Evolutionary conservation across 805 yeast genomes (phyloP).

Genomic region (Yamadazyma endophytica): DNA sequence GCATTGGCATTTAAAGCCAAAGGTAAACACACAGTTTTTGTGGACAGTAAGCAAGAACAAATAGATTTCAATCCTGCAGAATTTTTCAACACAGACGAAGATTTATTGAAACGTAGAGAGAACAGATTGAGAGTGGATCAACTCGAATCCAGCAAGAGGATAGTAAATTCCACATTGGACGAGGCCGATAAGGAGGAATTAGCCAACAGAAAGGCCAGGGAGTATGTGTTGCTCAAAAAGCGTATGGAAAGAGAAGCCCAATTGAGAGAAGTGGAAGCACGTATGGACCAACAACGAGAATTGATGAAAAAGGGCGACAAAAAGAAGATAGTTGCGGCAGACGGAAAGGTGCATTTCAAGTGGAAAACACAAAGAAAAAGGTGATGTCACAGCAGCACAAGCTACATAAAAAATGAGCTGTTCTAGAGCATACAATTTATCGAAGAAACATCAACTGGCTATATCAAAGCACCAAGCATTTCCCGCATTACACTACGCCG

Average conservation of each 20-base stretch:
- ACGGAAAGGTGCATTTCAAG: constrained; percentile 71
- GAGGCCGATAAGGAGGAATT: constrained; percentile 26
- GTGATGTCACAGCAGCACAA: constrained; percentile 13
- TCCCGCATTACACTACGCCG: not conserved
- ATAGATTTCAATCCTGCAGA: constrained; percentile 58
- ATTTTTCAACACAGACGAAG: constrained; percentile 67
- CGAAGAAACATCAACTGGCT: not conserved
- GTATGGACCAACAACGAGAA: constrained; percentile 76
- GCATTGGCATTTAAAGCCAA: constrained; percentile 47
- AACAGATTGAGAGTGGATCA: constrained; percentile 67
- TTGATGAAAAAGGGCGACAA: constrained; percentile 84
- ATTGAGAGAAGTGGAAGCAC: constrained; percentile 61
- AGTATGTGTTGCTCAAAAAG: constrained; percentile 54
- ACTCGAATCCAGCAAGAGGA: constrained; percentile 37
- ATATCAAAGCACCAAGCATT: too few species aligned
- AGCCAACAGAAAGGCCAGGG: constrained; percentile 55
- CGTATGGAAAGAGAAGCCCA: constrained; percentile 69
- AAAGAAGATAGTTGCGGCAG: constrained; percentile 62
- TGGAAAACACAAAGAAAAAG: constrained; percentile 80
- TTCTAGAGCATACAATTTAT: constrained; percentile 1
- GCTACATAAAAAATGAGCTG: not conserved
- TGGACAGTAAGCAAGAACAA: constrained; percentile 56
- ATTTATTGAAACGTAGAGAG: constrained; percentile 58
- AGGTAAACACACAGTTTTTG: constrained; percentile 85
- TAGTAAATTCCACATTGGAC: constrained; percentile 25